Evolutionary conservation across 2,329 filamentous ascomycete genomes (phyloP), one percentile per base, ranked within the genome.

Genomic region (Biscogniauxia marginata): DNA sequence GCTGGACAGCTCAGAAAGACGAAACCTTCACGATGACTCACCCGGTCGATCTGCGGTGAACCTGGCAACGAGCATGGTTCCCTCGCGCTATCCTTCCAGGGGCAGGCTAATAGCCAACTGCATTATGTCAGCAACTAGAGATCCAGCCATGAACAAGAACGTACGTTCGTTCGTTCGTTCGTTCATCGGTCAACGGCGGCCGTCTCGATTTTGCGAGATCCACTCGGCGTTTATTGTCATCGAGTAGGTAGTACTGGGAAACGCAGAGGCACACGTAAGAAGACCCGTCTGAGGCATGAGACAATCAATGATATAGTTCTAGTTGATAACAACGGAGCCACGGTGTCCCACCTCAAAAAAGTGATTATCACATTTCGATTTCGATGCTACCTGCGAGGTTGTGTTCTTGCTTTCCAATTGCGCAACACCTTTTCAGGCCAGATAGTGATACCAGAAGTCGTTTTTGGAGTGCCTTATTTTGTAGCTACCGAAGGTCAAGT

Each of bases 341-440:
- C 30, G 30, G 30, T 39, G 13, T 39, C 30, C 30, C 30, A 39
- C 30, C 30, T 39, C 30, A 39, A 16, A 39, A n/a, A 16, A 39
- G 30, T 16, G 30, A 9, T 39, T 39, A 39, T 39, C 30, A 39
- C 13, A 39, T 39, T 39, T 39, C 13, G 61, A 65, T 65, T 69
- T 69, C 61, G 54, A 63, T 68, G 59, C 68, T 71, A 71, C 68
- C 66, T 70, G 67, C 63, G 63, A 65, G 58, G 66, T 66, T 66
- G 57, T 64, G 56, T 68, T 62, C 62, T 64, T 63, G 62, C 61
- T 61, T 57, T 43, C 63, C 61, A 57, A 62, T 64, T 56, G 62
- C 62, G 67, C 67, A 69, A 67, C 65, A 62, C 65, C 65, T 66
- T 69, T 68, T 70, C 63, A 67, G 62, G 65, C 63, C 64, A 67